These are phyloP conservation scores for Sanguinoderma infundibulare DNA, from an alignment of 1,284 basidiomycete species.

Conservation along the genomic window DNA sequence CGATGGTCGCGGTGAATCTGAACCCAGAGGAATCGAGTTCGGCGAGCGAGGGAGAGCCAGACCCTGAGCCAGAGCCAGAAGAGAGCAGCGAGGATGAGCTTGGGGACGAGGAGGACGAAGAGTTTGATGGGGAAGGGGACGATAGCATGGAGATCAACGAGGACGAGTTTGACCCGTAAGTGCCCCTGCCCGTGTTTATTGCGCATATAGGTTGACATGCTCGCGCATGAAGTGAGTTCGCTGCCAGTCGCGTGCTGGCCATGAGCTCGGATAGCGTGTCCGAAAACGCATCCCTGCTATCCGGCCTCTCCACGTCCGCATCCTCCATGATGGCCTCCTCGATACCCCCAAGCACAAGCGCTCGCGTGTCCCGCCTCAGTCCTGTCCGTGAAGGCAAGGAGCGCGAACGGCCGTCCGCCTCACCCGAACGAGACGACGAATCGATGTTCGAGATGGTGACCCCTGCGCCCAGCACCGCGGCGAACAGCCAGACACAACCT, in stretches of 20 bases:
- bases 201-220: slow-evolving; percentile 45
- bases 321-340: slow-evolving; percentile 52
- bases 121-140: slow-evolving; percentile 54
- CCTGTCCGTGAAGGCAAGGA: slow-evolving; percentile 63
- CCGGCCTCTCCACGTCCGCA: slow-evolving; percentile 53
- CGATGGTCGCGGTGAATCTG: slow-evolving; percentile 30
- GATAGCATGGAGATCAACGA: slow-evolving; percentile 67
- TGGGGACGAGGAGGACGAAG: slow-evolving; percentile 56
- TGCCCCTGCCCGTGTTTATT: slow-evolving; percentile 20
- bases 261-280: slow-evolving; percentile 59
- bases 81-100: slow-evolving; percentile 41
- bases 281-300: slow-evolving; percentile 59
- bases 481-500: slow-evolving; percentile 13
- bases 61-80: slow-evolving; percentile 31
- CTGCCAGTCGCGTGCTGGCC: slow-evolving; percentile 33
- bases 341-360: slow-evolving; percentile 44
- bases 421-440: slow-evolving; percentile 30
- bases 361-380: slow-evolving; percentile 59
- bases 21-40: slow-evolving; percentile 59
- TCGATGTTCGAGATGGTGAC: slow-evolving; percentile 54
- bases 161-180: slow-evolving; percentile 76
- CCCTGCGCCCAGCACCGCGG: slow-evolving; percentile 31
- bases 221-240: slow-evolving; percentile 45
- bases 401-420: slow-evolving; percentile 29
- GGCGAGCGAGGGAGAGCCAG: slow-evolving; percentile 23